These are phyloP conservation scores for Gynochthodes officinalis DNA, from an alignment of 257 asterid genomes.

Conservation along the genomic window DNA sequence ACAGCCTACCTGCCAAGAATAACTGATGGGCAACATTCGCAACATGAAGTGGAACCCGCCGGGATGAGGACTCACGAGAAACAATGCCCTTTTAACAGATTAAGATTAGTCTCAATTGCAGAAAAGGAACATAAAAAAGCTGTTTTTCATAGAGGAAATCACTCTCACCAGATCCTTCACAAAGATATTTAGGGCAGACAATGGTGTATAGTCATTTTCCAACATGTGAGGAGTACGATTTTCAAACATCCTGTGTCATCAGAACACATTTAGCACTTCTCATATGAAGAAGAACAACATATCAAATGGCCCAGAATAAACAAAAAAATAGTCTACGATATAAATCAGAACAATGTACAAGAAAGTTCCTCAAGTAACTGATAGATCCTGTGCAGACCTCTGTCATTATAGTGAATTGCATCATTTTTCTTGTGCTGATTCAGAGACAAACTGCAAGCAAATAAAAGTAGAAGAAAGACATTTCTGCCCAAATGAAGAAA, in stretches of 20 bases:
- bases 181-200: conserved; percentile 95
- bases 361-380: background rate
- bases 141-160: background rate
- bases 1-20: conserved; percentile 69
- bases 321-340: background rate
- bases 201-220: conserved; percentile 89
- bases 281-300: background rate
- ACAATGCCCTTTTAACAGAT: conserved; percentile 80
- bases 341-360: background rate
- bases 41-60: conserved; percentile 76
- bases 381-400: background rate
- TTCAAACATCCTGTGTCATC: conserved; percentile 86
- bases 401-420: background rate
- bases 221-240: conserved; percentile 98
- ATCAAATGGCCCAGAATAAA: background rate
- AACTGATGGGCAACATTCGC: conserved; percentile 87
- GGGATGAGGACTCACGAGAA: conserved; percentile 79
- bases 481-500: too few relatives aligned
- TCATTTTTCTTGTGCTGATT: background rate
- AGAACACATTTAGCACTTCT: conserved; percentile 7
- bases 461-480: background rate
- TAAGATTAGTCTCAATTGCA: background rate
- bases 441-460: background rate
- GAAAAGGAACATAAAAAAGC: background rate
- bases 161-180: conserved; percentile 92